phyloP scores from a whole-genome alignment of 2,329 filamentous ascomycete genomes.

The Trichoderma sp. region DNA sequence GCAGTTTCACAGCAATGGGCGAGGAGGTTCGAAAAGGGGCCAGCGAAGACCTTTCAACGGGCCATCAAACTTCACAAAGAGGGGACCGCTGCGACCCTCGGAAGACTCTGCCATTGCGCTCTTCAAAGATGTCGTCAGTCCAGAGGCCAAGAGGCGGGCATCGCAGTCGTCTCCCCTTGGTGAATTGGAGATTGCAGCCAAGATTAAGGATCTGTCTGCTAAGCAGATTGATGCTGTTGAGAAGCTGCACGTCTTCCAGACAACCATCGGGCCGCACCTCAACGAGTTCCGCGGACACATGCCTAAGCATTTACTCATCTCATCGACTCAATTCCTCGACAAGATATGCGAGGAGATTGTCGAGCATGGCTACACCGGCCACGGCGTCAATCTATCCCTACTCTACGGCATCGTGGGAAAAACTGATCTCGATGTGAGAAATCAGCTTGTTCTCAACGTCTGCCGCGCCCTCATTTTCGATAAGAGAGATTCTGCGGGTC shows the following conservation, averaged over 20 bases:
- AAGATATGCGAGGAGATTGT: constrained; percentile 22
- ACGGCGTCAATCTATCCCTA: constrained; percentile 28
- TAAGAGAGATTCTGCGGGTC: constrained; percentile 20
- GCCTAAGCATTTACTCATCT: constrained; percentile 30
- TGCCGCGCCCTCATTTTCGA: constrained; percentile 28
- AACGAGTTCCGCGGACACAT: constrained; percentile 27
- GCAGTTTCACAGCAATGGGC: background rate
- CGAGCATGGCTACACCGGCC: constrained; percentile 20
- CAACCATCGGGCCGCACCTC: constrained; percentile 33
- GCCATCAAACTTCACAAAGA: constrained; percentile 6
- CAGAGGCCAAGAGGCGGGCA: background rate
- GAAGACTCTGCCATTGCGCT: constrained; percentile 32
- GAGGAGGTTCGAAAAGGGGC: background rate
- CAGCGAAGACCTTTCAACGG: background rate
- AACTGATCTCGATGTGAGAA: constrained; percentile 29
- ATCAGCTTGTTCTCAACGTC: constrained; percentile 34
- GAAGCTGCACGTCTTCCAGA: constrained; percentile 28
- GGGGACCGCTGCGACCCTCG: constrained; percentile 2
- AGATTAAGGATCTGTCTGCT: constrained; percentile 28
- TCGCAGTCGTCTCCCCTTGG: constrained; percentile 21
- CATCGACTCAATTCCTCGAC: constrained; percentile 25
- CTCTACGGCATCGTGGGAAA: constrained; percentile 29
- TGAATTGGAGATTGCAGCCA: constrained; percentile 33
- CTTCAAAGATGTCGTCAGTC: constrained; percentile 38
- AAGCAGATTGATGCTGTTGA: constrained; percentile 18